phyloP scores from a whole-genome alignment of 192 early-diverging fungal species.

The Rhizophagus prolifer region DNA sequence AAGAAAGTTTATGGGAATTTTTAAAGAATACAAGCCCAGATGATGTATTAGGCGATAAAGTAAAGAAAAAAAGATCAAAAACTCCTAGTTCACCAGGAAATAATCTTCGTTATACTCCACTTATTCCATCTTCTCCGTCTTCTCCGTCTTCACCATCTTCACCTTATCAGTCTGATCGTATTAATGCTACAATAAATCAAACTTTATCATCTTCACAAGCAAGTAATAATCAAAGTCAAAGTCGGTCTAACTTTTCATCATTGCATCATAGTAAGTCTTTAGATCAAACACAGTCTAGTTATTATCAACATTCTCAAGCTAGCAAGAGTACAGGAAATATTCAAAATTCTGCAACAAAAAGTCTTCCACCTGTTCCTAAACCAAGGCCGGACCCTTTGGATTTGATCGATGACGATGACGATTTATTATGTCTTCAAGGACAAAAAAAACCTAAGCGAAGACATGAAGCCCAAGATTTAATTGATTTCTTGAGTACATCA shows the following conservation, averaged over 20 bases:
- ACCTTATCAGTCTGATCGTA: not conserved
- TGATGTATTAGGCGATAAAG: slow-evolving; percentile 15
- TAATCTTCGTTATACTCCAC: slow-evolving; percentile 7
- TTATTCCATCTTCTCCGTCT: not conserved
- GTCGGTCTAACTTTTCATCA: not conserved
- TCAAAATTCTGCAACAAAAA: not conserved
- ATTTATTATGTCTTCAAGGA: not conserved
- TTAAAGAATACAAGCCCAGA: slow-evolving; percentile 29
- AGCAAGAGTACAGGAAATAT: not conserved
- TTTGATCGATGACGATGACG: slow-evolving; percentile 26
- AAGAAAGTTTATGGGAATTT: slow-evolving; percentile 30
- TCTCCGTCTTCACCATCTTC: not conserved
- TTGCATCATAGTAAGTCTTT: slow-evolving; percentile 13
- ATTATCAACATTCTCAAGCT: not conserved
- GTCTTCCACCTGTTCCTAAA: not conserved
- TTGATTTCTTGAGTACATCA: slow-evolving; percentile 23
- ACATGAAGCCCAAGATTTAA: slow-evolving; percentile 24
- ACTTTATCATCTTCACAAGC: not conserved
- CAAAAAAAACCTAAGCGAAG: not conserved
- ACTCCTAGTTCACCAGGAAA: slow-evolving; percentile 5
- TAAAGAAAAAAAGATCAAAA: slow-evolving; percentile 4
- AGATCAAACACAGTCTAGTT: not conserved
- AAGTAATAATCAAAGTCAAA: not conserved
- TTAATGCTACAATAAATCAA: not conserved
- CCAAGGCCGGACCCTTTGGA: slow-evolving; percentile 10